phyloP scores from a whole-genome alignment of 352 stramenopile genomes.

The Globisporangium acanthophoron region DNA sequence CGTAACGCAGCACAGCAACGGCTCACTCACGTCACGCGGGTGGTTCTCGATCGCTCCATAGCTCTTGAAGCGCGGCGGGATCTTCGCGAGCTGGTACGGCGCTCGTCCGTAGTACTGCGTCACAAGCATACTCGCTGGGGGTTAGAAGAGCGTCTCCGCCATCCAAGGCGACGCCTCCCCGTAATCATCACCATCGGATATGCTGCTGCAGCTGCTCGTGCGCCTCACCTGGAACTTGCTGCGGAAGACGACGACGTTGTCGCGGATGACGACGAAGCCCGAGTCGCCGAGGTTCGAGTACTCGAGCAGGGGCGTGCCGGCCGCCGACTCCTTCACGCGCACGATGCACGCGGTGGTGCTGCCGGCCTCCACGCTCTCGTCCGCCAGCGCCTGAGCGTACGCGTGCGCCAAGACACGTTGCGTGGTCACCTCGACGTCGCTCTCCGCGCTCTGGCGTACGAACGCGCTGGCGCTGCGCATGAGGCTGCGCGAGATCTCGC shows the following conservation, averaged over 20 bases:
- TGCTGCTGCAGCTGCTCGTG: background rate
- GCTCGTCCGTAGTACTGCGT: conserved; percentile 59
- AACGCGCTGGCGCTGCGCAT: conserved; percentile 65
- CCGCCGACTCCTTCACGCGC: conserved; percentile 38
- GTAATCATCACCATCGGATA: background rate
- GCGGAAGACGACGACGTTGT: conserved; percentile 55
- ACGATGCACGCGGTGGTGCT: conserved; percentile 78
- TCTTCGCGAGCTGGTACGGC: conserved; percentile 75
- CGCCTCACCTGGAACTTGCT: conserved; percentile 59
- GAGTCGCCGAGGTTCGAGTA: conserved; percentile 81
- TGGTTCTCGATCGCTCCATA: conserved; percentile 79
- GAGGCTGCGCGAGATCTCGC: conserved; percentile 67
- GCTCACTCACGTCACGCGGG: conserved; percentile 48
- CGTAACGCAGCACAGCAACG: background rate
- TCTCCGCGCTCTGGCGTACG: conserved; percentile 25
- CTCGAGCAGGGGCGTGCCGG: conserved; percentile 51
- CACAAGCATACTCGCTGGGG: background rate
- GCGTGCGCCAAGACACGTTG: conserved; percentile 50
- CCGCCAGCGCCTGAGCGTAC: conserved; percentile 49
- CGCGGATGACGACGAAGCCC: conserved; percentile 66
- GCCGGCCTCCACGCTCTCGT: conserved; percentile 69
- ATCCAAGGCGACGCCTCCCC: too few relatives aligned
- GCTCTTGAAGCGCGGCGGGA: conserved; percentile 62
- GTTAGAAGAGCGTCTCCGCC: too few relatives aligned
- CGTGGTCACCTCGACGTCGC: conserved; percentile 31